Conservation (phyloP, 192 early-diverging fungal species). For the Coemansia sp. region DNA sequence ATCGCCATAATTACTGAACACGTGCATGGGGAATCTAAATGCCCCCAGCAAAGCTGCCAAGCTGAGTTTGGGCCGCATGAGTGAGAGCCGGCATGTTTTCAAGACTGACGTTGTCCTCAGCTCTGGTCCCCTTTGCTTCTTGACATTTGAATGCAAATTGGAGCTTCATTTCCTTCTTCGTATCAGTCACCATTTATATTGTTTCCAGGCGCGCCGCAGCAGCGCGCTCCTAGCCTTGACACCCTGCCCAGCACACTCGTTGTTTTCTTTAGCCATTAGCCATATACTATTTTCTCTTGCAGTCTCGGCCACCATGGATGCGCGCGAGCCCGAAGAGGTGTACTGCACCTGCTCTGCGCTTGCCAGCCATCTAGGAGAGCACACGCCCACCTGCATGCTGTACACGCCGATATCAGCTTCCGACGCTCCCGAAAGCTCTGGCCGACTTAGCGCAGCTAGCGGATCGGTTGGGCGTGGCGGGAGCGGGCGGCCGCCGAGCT, state of each 20-base stretch:
- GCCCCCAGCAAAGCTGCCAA: too few species aligned
- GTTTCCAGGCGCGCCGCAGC: background rate
- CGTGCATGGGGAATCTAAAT: too few species aligned
- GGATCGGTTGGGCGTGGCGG: slow-evolving; percentile 17
- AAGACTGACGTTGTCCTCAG: too few species aligned
- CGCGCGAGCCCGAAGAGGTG: slow-evolving; percentile 30
- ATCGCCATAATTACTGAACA: too few species aligned
- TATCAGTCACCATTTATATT: background rate
- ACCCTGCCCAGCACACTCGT: too few species aligned
- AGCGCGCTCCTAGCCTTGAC: too few species aligned
- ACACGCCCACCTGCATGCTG: slow-evolving; percentile 44
- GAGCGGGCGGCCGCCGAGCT: slow-evolving; percentile 29
- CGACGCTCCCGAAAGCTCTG: slow-evolving; percentile 33
- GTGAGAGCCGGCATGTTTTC: too few species aligned
- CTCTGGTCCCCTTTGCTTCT: too few species aligned
- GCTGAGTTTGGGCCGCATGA: too few species aligned
- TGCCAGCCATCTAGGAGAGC: slow-evolving; percentile 25
- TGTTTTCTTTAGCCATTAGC: background rate
- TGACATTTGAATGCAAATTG: too few species aligned
- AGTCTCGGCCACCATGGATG: slow-evolving; percentile 27
- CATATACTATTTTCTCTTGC: background rate
- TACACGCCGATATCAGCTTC: slow-evolving; percentile 47
- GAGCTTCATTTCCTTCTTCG: too few species aligned
- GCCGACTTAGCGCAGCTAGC: slow-evolving; percentile 21
- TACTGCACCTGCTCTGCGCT: slow-evolving; percentile 47